Evolutionary conservation across 2,329 filamentous ascomycete species (phyloP), one percentile per base, ranked within the genome.

Genomic region (Huntiella abstrusa): DNA sequence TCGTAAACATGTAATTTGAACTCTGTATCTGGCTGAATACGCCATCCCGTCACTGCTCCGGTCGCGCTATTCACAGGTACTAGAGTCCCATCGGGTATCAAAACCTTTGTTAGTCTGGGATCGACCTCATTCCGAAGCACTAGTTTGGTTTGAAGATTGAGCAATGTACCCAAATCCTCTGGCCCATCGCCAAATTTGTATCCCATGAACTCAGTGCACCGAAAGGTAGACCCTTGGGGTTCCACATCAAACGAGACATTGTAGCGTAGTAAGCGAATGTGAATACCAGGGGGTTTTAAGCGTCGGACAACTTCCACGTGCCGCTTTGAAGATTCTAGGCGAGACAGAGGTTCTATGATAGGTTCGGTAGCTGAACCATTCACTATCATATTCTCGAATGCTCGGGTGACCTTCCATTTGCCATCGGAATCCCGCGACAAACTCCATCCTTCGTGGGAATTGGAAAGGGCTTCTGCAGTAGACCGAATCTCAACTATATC

Each of bases 161-260:
- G 17, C 32, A 43, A n/a, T 11, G 41, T 34, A 16, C 32, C 32
- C 11, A 43, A 6, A 15, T 13, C 8, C n/a, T 8, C 13, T 5
- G 15, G 11, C 15, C 0, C 7, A 13, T 15, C 11, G 3, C 33
- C 16, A 15, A 10, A 16, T 13, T 17, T 43, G 1, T 28, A 28
- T 28, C 65, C 68, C 0, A 62, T 60, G 48, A 68, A 70, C 47
- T 76, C 64, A 4, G 61, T 63, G 1, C 67, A 74, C 12, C 53
- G 45, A 2, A 75, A 50, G 0, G 38, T 37, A 0, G 52, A 44
- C 0, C 54, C 51, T 0, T 57, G 54, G 2, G 47, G 12, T 1
- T 53, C 51, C 1, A 71, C 45, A 5, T 49, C 54, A 49, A 77
- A 78, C 0, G 61, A 59, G 0, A 76, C 56, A 4, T 64, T 60